Evolutionary conservation across 2,329 filamentous ascomycete genomes (phyloP), one percentile per base, ranked within the genome.

Genomic region (Colletotrichum phormii): DNA sequence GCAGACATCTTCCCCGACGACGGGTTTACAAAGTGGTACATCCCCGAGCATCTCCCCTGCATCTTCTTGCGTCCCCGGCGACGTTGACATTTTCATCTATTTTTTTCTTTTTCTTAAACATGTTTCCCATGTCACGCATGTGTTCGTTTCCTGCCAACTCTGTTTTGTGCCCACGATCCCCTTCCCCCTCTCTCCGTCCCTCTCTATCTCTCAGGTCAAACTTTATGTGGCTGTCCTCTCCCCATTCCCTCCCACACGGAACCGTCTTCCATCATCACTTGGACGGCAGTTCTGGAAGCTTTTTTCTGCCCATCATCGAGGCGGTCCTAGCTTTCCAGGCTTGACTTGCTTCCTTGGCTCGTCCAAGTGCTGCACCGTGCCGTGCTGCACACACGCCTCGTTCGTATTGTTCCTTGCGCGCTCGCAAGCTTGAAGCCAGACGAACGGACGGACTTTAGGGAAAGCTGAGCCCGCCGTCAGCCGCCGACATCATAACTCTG

Each of bases 281-380:
- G 46, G 31, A 54, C 31, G 53, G 29, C 29, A 58, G 42, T 67
- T 72, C 64, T 72, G 64, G 53, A 63, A 72, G 69, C 53, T 63
- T 63, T 71, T 49, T 24, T 62, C 69, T 68, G 64, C 54, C 64
- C 69, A 68, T 49, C 57, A 13, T n/a, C 64, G 54, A 35, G 24
- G 31, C 26, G 42, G 54, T 15, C 58, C 35, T 24, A 18, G 24
- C 59, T 37, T 60, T 22, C 1, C 4, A 7, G 42, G 42, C 18
- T 22, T 49, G 42, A 22, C 42, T 49, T 49, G 42, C 42, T 49
- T 49, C 42, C 42, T 49, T 49, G 42, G 15, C 18, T 49, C 18
- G 42, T 22, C 15, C 42, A 9, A 49, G 42, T 57, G 33, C 26
- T 67, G 55, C 55, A 61, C 63, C 51, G 55, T 54, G 51, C 51